Evolutionary conservation across 371 early-diverging fungal species (phyloP).

Genomic region (Dipsacomyces acuminosporus): DNA sequence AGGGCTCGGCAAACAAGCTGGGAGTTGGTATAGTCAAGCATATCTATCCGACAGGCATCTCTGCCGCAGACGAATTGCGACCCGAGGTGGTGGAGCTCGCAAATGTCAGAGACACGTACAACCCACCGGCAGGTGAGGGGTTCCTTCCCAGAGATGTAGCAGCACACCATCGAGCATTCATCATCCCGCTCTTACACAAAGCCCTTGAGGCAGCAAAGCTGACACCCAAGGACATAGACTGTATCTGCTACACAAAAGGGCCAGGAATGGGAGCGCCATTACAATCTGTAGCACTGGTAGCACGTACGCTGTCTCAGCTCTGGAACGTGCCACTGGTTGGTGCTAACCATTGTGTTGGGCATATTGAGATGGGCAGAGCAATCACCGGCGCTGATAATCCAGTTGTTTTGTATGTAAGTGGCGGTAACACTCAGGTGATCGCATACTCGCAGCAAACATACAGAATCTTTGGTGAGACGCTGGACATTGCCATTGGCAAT

Average conservation of each 20-base stretch:
- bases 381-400: constrained; percentile 97
- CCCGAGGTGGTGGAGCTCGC: constrained; percentile 61
- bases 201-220: constrained; percentile 80
- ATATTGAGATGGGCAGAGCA: constrained; percentile 99
- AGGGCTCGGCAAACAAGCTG: constrained; percentile 99
- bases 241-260: constrained; percentile 97
- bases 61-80: constrained; percentile 32
- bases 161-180: constrained; percentile 85
- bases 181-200: constrained; percentile 71
- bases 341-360: constrained; percentile 99
- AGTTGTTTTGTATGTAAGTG: constrained; percentile 97
- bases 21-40: constrained; percentile 97
- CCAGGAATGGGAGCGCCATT: constrained; percentile 99
- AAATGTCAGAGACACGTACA: constrained; percentile 94
- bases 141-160: constrained; percentile 98
- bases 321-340: constrained; percentile 95
- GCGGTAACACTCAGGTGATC: constrained; percentile 99
- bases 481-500: constrained; percentile 99
- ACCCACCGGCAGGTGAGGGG: constrained; percentile 97
- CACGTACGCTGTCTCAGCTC: constrained; percentile 87
- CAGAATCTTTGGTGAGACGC: constrained; percentile 98
- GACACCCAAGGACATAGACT: constrained; percentile 74
- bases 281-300: constrained; percentile 88
- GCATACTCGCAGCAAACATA: constrained; percentile 91
- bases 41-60: constrained; percentile 44